Conservation (phyloP, 2,329 filamentous ascomycete species). For the Sporothrix sp. region DNA sequence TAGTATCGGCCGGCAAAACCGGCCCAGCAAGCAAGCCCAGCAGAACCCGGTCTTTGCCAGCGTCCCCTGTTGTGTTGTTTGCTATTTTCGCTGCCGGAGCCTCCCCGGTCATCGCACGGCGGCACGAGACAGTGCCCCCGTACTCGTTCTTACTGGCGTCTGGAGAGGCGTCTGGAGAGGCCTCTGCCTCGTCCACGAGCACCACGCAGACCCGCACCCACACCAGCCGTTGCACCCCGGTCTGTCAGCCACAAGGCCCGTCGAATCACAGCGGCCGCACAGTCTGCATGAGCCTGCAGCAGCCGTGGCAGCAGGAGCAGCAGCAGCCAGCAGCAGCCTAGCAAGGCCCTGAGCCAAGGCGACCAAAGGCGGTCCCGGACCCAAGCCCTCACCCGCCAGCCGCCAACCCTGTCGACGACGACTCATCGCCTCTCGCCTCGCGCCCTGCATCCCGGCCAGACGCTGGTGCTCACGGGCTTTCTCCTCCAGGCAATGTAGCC, state of each 20-base stretch:
- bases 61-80: too few species aligned
- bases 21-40: too few species aligned
- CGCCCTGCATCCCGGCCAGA: not conserved
- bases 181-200: too few species aligned
- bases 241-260: conserved; percentile 6
- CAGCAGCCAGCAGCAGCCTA: conserved; percentile 5
- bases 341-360: not conserved
- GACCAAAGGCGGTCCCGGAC: conserved; percentile 1
- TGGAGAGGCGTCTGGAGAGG: too few species aligned
- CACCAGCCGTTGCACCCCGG: not conserved
- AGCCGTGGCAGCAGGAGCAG: not conserved
- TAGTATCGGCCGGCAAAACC: conserved; percentile 8
- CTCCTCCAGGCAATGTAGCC: conserved; percentile 15
- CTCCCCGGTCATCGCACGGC: too few species aligned
- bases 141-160: too few species aligned
- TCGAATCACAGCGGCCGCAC: conserved; percentile 2
- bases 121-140: too few species aligned
- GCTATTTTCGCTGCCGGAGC: too few species aligned
- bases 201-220: not conserved
- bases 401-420: not conserved
- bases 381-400: not conserved
- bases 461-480: too few species aligned
- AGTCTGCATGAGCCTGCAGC: conserved; percentile 9
- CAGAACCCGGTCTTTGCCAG: too few species aligned
- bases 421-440: not conserved